Evolutionary conservation across 106 monocot species (phyloP).

Genomic region (Allium fistulosum): DNA sequence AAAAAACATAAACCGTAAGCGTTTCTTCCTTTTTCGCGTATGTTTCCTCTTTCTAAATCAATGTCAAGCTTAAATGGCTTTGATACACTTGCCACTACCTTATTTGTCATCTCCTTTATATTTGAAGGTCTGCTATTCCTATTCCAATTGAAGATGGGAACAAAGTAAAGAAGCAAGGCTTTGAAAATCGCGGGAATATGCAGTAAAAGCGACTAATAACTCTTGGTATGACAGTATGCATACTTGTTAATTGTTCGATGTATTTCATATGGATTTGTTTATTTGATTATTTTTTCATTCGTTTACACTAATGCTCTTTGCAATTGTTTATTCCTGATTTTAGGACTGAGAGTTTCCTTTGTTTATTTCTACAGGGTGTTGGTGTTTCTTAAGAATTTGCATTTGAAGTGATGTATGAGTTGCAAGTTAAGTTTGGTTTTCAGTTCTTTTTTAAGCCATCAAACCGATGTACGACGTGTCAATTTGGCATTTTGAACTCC

Average conservation of each 20-base stretch:
- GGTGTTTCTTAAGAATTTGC: background rate
- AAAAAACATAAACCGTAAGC: constrained; percentile 54
- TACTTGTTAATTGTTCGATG: background rate
- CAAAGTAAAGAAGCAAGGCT: constrained; percentile 18
- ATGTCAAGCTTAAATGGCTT: background rate
- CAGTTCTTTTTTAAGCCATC: too few relatives aligned
- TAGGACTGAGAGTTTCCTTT: background rate
- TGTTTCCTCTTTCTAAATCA: background rate
- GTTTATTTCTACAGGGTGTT: constrained; percentile 1
- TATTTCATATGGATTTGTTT: background rate
- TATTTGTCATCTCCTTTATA: background rate
- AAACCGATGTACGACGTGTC: too few relatives aligned
- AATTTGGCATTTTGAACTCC: too few relatives aligned
- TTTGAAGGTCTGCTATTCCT: constrained; percentile 12
- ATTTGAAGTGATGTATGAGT: too few relatives aligned
- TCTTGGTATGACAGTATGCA: constrained; percentile 6
- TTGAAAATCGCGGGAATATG: constrained; percentile 18
- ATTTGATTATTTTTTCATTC: background rate
- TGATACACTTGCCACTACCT: background rate
- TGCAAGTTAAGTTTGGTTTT: too few relatives aligned
- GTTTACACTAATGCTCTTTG: background rate
- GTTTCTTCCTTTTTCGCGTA: constrained; percentile 1
- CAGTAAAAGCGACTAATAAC: constrained; percentile 3
- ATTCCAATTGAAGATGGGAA: constrained; percentile 16
- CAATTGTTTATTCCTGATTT: too few relatives aligned